Evolutionary conservation across 345 rosid species (phyloP).

Genomic region (Draba incana): DNA sequence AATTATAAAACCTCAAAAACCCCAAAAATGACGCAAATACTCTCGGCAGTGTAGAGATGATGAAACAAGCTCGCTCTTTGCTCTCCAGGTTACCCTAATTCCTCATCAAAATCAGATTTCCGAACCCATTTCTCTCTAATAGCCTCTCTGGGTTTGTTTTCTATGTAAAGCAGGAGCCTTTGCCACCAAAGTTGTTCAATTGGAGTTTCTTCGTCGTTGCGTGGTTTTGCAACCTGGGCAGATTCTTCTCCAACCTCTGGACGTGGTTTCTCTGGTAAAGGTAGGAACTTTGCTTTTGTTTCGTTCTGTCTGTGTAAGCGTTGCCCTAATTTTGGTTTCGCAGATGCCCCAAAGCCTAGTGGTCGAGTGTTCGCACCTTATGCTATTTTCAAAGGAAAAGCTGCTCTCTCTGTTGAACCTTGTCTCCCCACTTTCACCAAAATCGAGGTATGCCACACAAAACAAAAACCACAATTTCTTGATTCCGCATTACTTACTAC

Average conservation of each 20-base stretch:
- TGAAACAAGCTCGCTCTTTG: slow-evolving; percentile 49
- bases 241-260: slow-evolving; percentile 46
- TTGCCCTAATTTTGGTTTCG: slow-evolving; percentile 10
- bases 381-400: slow-evolving; percentile 83
- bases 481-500: slow-evolving; percentile 21
- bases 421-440: slow-evolving; percentile 66
- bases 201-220: slow-evolving; percentile 34
- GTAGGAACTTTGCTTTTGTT: slow-evolving; percentile 30
- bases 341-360: slow-evolving; percentile 39
- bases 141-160: neutral
- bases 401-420: slow-evolving; percentile 79
- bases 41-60: slow-evolving; percentile 36
- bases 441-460: slow-evolving; percentile 48
- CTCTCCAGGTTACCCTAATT: slow-evolving; percentile 46
- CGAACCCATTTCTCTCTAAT: slow-evolving; percentile 4
- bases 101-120: neutral
- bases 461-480: neutral
- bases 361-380: slow-evolving; percentile 75
- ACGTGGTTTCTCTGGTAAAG: slow-evolving; percentile 44
- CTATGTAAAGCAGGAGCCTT: slow-evolving; percentile 45
- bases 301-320: neutral
- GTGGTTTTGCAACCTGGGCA: slow-evolving; percentile 44
- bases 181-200: slow-evolving; percentile 36
- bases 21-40: neutral
- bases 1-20: slow-evolving; percentile 15